Base-by-base conservation (phyloP, 345 rosid genomes). In the Ricinus communis region DNA sequence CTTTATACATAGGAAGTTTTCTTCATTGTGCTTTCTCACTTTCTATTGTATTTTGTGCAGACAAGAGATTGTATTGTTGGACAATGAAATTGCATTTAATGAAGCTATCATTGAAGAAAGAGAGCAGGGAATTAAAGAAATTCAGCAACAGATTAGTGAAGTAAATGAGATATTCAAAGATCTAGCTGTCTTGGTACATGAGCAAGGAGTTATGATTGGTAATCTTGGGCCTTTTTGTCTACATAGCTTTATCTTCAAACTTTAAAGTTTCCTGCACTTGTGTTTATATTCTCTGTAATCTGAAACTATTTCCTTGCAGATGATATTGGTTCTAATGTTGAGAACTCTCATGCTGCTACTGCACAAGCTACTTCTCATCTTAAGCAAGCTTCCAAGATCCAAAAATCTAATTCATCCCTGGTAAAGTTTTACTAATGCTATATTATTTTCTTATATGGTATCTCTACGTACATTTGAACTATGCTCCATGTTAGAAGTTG, bases 111-210 rank as follows among this genome's bases (percentile, higher is more conserved):
- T 90, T 46, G 90, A 86, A 82, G 95, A 90, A 82, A 73, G 91
- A 75, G 90, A 90, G 61, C 95, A 87, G 69, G 95, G 92, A 31
- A 90, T 87, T 66, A 79, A 84, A 83, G 95, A 87, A 76, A 77
- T 90, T 66, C 90, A 87, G 76, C 82, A 84, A 53, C 92, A 87
- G 75, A 90, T 87, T 68, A 74, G 85, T 38, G 90, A 87, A 72
- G 95, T 90, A 60, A 90, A 86, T 77, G 92, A 87, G 66, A 90
- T 90, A 33, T 90, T 90, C 73, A 90, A 87, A 86, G 95, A 90
- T 77, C 79, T 87, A 65, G 92, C 88, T 66, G 79, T 81, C 55
- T 69, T 87, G 73, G 90, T 86, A 38, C 85, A 78, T 55, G 86
- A 81, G 66, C 92, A 90, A 86, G 92, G 95, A 66, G 71, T 71